Evolutionary conservation across 2,329 filamentous ascomycete genomes (phyloP).

Genomic region (Fusarium sp.): DNA sequence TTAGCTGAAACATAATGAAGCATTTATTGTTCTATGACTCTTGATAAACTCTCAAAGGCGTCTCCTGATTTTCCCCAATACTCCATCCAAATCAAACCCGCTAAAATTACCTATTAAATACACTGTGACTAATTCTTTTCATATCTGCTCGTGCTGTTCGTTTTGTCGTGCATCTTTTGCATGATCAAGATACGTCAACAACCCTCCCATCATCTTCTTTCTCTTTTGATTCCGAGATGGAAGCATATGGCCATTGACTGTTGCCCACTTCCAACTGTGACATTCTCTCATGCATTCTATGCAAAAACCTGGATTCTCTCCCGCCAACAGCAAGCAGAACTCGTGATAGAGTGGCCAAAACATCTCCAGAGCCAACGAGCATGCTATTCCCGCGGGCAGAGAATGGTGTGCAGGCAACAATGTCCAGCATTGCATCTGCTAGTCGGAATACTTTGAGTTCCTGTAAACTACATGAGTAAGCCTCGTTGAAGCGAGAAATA

Average conservation of each 20-base stretch:
- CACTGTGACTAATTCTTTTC: neutral
- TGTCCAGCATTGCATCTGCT: slow-evolving; percentile 40
- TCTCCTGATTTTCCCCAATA: neutral
- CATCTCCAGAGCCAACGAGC: slow-evolving; percentile 37
- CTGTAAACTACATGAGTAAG: slow-evolving; percentile 15
- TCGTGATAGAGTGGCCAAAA: slow-evolving; percentile 33
- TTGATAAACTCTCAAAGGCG: neutral
- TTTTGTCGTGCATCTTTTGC: neutral
- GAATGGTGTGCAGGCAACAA: slow-evolving; percentile 31
- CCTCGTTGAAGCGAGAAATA: neutral
- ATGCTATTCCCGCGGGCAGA: slow-evolving; percentile 34
- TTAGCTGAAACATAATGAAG: neutral
- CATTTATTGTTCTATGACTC: neutral
- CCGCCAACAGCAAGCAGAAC: slow-evolving; percentile 39
- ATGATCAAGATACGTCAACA: neutral
- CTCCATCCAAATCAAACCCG: neutral
- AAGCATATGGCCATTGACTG: slow-evolving; percentile 27
- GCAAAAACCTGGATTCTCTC: slow-evolving; percentile 27
- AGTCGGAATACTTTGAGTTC: slow-evolving; percentile 42
- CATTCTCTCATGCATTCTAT: slow-evolving; percentile 32
- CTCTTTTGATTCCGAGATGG: neutral
- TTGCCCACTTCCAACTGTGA: slow-evolving; percentile 23
- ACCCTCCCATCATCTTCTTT: neutral
- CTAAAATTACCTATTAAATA: neutral
- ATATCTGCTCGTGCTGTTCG: neutral